phyloP scores from a whole-genome alignment of 208 protist genomes.

The Borovskyia barvae region DNA sequence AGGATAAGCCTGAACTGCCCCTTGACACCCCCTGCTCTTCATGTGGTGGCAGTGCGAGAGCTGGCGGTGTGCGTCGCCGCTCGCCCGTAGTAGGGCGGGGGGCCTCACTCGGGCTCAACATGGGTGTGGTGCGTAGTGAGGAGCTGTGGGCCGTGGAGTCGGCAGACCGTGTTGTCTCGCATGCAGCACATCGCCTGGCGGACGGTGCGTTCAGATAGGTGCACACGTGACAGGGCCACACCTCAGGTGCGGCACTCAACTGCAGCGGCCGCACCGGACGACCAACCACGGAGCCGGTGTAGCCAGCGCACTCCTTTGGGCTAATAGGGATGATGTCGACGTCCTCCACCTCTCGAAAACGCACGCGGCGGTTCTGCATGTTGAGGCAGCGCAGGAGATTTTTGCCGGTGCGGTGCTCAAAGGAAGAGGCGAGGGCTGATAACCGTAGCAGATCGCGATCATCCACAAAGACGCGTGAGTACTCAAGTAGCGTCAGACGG shows the following conservation, averaged over 20 bases:
- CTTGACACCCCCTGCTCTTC: no score
- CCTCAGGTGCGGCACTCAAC: constrained; percentile 35
- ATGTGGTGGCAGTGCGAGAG: no score
- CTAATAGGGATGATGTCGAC: constrained; percentile 72
- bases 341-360: constrained; percentile 48
- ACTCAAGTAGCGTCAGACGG: constrained; percentile 79
- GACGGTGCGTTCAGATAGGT: constrained; percentile 64
- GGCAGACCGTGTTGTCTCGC: constrained; percentile 39
- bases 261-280: constrained; percentile 24
- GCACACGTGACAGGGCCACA: constrained; percentile 77
- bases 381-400: constrained; percentile 79
- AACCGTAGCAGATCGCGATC: constrained; percentile 58
- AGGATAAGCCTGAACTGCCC: no score
- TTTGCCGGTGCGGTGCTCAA: constrained; percentile 64
- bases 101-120: constrained; percentile 1
- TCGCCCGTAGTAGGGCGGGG: background rate
- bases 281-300: constrained; percentile 3
- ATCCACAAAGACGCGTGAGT: constrained; percentile 84
- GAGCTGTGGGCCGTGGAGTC: constrained; percentile 3
- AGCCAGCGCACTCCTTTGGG: constrained; percentile 36
- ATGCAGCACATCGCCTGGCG: constrained; percentile 52
- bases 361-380: constrained; percentile 61
- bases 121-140: constrained; percentile 3
- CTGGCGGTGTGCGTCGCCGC: no score
- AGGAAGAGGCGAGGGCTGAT: constrained; percentile 39